Base-by-base conservation (phyloP, 2,329 filamentous ascomycete species). In the Fusarium compactum region DNA sequence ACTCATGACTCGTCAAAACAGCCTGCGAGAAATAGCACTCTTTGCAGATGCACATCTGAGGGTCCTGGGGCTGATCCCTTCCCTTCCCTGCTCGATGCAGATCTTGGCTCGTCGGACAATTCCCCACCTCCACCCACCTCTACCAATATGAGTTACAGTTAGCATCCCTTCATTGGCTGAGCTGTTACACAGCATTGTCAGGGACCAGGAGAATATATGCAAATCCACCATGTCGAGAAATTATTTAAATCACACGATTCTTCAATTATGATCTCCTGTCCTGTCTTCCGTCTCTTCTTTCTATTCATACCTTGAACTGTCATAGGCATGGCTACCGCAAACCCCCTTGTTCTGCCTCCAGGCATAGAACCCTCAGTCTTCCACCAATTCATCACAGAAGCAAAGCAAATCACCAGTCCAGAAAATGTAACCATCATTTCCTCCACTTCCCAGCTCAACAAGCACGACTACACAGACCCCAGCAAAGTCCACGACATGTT, bases 401-500 rank as follows among this genome's bases (percentile, higher is more conserved):
- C 34, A 38, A 38, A 5, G 5, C 18, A 7, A 4, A 11, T 38
- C 34, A 38, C 34, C 4, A 18, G 34, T 10, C 4, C 34, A 38
- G 34, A 38, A 38, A 38, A 38, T 38, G 18, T 38, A 1, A 38
- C 6, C 6, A 24, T 73, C 16, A 55, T 74, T 5, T 45, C 58
- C 4, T 52, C 41, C 1, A 24, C 18, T 6, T 47, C 32, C 2
- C 62, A 74, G 15, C 18, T 65, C 2, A 38, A 40, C 29, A 67
- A 74, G 4, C 9, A 52, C 2, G 46, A 70, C 20, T 74, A 74
- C 18, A 59, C 60, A 3, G 67, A 74, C 24, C 71, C 47, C 7
- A 65, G 62, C 45, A 70, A 74, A 7, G 53, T 59, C 3, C 71
- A 74, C 10, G 67, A 72, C 30, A 74, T 72, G 67, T 71, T 67